Evolutionary conservation across 495 filamentous ascomycete species (phyloP).

Genomic region (Penicillium dipodomyicola): DNA sequence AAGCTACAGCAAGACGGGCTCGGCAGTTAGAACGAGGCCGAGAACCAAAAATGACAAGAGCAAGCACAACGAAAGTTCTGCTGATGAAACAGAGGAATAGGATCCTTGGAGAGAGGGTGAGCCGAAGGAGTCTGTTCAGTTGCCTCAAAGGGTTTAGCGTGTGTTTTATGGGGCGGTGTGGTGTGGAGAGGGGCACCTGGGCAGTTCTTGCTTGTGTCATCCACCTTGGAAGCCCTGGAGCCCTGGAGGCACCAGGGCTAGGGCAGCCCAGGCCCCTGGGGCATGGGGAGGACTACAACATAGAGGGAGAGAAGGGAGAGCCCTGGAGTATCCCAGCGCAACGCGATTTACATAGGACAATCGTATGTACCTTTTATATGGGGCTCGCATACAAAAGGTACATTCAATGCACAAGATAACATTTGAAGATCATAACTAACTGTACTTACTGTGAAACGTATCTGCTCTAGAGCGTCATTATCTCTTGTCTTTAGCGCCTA

Average conservation of each 20-base stretch:
- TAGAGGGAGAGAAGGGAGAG: no score
- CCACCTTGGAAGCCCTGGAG: background rate
- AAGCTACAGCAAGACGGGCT: conserved; percentile 7
- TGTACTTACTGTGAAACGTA: background rate
- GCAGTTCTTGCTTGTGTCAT: conserved; percentile 12
- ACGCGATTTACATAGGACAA: no score
- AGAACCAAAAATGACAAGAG: conserved; percentile 9
- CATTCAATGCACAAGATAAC: background rate
- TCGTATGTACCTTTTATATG: background rate
- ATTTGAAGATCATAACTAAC: background rate
- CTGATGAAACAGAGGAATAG: conserved; percentile 15
- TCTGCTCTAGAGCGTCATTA: background rate
- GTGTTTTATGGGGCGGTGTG: conserved; percentile 34
- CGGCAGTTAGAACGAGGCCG: background rate
- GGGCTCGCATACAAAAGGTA: background rate
- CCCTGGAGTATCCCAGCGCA: background rate
- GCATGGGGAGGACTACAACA: no score
- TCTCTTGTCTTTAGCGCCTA: background rate
- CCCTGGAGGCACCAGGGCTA: no score
- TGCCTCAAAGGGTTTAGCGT: conserved; percentile 27
- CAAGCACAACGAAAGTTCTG: conserved; percentile 9
- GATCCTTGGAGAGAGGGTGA: conserved; percentile 24
- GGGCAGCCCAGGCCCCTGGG: background rate
- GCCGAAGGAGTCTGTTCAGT: conserved; percentile 29
- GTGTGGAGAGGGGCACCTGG: conserved; percentile 34